A percentile compares a stretch with the other conserved stretches of the same genome.
These are phyloP conservation scores for Suillus luteus DNA, from an alignment of 768 basidiomycete genomes.

Conservation along the genomic window DNA sequence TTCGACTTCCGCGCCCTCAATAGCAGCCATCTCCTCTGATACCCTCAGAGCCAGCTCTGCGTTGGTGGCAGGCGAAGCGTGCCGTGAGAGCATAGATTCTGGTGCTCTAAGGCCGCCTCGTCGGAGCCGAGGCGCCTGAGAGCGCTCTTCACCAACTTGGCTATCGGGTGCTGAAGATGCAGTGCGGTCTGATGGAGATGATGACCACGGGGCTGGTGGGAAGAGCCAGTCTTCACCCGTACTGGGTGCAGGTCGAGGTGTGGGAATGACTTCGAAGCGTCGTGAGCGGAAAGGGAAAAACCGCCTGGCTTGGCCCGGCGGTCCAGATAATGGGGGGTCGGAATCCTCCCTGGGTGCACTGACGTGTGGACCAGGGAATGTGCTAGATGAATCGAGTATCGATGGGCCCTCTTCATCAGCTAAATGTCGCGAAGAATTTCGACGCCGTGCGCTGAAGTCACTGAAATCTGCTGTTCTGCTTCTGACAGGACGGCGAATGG, in stretches of 20 bases:
- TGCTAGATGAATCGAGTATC: conserved; percentile 15
- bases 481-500: conserved; percentile 58
- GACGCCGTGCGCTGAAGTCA: conserved; percentile 69
- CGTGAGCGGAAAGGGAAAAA: conserved; percentile 58
- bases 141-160: conserved; percentile 39
- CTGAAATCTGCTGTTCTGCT: conserved; percentile 67
- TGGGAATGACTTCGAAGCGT: conserved; percentile 42
- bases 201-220: conserved; percentile 29
- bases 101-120: conserved; percentile 69
- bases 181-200: conserved; percentile 21
- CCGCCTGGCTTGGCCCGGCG: conserved; percentile 42
- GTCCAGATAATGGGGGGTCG: conserved; percentile 12
- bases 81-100: conserved; percentile 56
- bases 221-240: conserved; percentile 36
- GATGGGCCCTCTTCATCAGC: conserved; percentile 30
- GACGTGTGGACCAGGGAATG: conserved; percentile 12
- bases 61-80: conserved; percentile 39
- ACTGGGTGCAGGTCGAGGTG: conserved; percentile 32
- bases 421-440: conserved; percentile 46
- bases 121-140: conserved; percentile 53
- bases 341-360: conserved; percentile 6
- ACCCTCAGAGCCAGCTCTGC: conserved; percentile 11
- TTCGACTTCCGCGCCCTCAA: conserved; percentile 13
- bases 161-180: conserved; percentile 22
- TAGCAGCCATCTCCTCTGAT: conserved; percentile 11